A percentile compares a stretch with the other conserved stretches of the same genome.
Conservation (phyloP, 2,329 filamentous ascomycete genomes). For the Microcyclospora pomicola region DNA sequence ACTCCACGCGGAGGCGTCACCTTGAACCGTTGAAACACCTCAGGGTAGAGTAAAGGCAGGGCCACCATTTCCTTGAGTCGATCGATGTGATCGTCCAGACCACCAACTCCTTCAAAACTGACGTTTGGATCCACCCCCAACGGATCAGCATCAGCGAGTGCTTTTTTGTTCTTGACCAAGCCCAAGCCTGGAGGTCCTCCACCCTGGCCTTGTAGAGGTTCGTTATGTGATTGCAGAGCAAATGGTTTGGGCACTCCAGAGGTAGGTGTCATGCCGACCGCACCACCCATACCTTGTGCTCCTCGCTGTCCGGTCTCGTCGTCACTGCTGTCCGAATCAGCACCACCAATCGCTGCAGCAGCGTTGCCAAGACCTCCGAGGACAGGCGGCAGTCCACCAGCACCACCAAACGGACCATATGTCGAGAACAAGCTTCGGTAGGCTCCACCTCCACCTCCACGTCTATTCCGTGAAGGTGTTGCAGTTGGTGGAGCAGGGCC, state of each 20-base stretch:
- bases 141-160: slow-evolving; percentile 84
- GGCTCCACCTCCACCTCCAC: slow-evolving; percentile 44
- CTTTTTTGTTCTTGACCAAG: slow-evolving; percentile 84
- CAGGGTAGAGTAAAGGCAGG: slow-evolving; percentile 82
- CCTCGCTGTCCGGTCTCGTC: slow-evolving; percentile 57
- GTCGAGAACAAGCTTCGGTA: slow-evolving; percentile 79
- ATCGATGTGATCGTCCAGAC: slow-evolving; percentile 84
- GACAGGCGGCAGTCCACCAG: slow-evolving; percentile 56
- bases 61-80: slow-evolving; percentile 98
- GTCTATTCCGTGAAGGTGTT: slow-evolving; percentile 45
- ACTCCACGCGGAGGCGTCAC: slow-evolving; percentile 91
- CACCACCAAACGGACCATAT: slow-evolving; percentile 83
- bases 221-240: slow-evolving; percentile 44
- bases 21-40: slow-evolving; percentile 81
- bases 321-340: slow-evolving; percentile 92
- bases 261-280: slow-evolving; percentile 50
- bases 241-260: slow-evolving; percentile 35
- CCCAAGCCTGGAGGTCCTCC: slow-evolving; percentile 65
- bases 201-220: slow-evolving; percentile 41
- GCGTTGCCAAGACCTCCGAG: slow-evolving; percentile 62
- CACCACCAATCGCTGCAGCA: slow-evolving; percentile 59
- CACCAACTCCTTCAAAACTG: slow-evolving; percentile 88
- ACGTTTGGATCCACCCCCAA: slow-evolving; percentile 85
- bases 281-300: slow-evolving; percentile 45
- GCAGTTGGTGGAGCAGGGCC: slow-evolving; percentile 49